Base-by-base conservation (phyloP, 345 rosid species). In the Tarenaya hassleriana region DNA sequence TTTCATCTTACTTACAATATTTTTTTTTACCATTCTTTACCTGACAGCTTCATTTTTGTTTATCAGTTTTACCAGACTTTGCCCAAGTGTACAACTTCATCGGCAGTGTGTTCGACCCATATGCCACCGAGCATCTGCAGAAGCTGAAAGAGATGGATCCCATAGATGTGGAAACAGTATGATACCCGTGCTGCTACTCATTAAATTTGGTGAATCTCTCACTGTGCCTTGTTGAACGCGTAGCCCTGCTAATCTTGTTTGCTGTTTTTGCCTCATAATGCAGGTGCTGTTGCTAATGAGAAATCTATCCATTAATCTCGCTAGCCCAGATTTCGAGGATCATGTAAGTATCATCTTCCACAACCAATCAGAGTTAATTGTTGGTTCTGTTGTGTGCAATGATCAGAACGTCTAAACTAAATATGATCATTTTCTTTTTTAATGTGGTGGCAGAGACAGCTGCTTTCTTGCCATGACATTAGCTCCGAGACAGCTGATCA, bases 281-380 rank as follows among this genome's bases (percentile, higher is more conserved):
- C 77, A 91, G 98, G 95, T 84, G 61, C 62, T 91, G 52, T 64
- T 91, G 78, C 64, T 91, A 78, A 91, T 91, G 96, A 80, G 95
- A 75, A 91, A 91, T 64, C 92, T 91, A 46, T 81, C 96, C 41
- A 78, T 87, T 67, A 91, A 91, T 69, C 71, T 91, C 50, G 62
- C 79, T 20, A 84, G 88, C 62, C 96, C 96, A 2, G 85, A 83
- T 68, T 91, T 84, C 42, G 95, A 87, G 79, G 90, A 86, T 74
- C 74, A 80, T 56, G 98, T 84, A 62, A 84, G 96, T 82, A 56
- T 40, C 27, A 34, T 64, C 33, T 66, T 62, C 55, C 29, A 34
- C 32, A 27, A 20, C 55, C 6, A 34, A 42, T 27, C 18, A 17
- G 10, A 24, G 5, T 24, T 24, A 2, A 24, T 24, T 24, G 29